These are phyloP conservation scores for Eucalyptus erythrocorys DNA, from an alignment of 345 rosid genomes.

Conservation along the genomic window DNA sequence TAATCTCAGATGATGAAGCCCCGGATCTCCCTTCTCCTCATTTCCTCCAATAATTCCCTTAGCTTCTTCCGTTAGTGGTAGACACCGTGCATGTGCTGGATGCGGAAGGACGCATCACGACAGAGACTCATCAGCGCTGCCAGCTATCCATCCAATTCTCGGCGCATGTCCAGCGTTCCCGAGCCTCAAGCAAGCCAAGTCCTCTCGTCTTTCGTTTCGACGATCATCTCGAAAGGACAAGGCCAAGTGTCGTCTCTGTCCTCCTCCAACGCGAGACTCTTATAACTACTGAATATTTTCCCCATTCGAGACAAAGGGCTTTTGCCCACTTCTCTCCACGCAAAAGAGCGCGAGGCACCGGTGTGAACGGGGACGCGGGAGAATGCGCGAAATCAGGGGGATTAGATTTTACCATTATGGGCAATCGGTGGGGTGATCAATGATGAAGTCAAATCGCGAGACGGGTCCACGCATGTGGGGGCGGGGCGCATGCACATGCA, in stretches of 20 bases:
- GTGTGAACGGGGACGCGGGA: background rate
- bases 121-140: background rate
- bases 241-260: background rate
- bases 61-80: background rate
- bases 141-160: background rate
- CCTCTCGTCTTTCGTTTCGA: background rate
- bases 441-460: background rate
- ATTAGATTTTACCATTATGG: background rate
- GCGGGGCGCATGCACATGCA: background rate
- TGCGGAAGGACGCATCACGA: background rate
- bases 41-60: background rate
- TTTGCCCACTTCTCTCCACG: background rate
- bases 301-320: background rate
- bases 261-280: background rate
- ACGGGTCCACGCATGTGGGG: background rate
- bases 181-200: background rate
- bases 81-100: background rate
- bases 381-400: background rate
- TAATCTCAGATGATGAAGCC: background rate
- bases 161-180: background rate
- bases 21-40: background rate
- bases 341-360: background rate
- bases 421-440: background rate
- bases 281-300: background rate
- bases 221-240: background rate